Base-by-base conservation (phyloP, 2,329 filamentous ascomycete species). In the Beauveria rudraprayagi region DNA sequence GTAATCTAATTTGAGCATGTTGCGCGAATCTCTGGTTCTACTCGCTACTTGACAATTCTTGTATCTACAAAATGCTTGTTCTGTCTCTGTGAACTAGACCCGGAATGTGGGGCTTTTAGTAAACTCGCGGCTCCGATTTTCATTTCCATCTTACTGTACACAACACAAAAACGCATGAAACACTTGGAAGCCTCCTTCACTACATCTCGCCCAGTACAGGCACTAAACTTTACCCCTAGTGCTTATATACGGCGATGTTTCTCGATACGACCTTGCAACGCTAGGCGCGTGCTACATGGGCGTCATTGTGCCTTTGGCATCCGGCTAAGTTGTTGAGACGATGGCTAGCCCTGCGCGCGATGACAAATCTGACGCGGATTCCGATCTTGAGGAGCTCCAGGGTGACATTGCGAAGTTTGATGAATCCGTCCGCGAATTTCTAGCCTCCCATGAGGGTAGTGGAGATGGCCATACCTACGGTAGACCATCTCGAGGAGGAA, bases 401-500 rank as follows among this genome's bases (percentile, higher is more conserved):
- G 72, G 71, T 16, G 76, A 78, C 50, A 78, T 78, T 56, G 75
- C 73, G 53, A 77, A 72, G 60, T 74, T 74, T 60, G 75, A 78
- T 55, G 71, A 75, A 62, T 73, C 76, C 3, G 76, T 78, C 8
- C 70, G 74, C 46, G 69, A 72, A 28, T 78, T 78, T 44, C 65
- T 78, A 11, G 73, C 71, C 4, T 69, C 71, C 2, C 76, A 77
- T 54, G 70, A 69, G 22, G 73, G 69, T 56, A 66, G 68, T 19
- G 54, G 61, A 43, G 65, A 67, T 19, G 34, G 19, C 3, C 47
- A 53, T 14, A 19, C 47, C n/a, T 56, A 63, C 8, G 61, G 66
- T 5, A 62, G 62, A 19, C 62, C 65, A 4, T 37, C 30, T 19
- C 67, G 68, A 14, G 65, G 69, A 28, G 69, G 68, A 19, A 67